phyloP scores from a whole-genome alignment of 108 stramenopile species.

The Nitzschia putrida region DNA sequence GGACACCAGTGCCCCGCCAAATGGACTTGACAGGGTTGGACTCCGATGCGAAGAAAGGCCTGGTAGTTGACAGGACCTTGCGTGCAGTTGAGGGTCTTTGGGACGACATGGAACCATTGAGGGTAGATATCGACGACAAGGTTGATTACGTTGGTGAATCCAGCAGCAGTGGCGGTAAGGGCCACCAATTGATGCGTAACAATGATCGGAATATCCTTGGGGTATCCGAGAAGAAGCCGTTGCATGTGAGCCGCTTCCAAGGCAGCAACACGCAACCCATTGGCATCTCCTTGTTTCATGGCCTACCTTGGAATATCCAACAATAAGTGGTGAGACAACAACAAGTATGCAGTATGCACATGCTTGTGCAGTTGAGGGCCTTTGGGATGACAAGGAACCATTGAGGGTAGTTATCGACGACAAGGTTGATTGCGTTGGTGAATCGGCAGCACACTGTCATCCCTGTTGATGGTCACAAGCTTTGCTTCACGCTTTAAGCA shows the following conservation, averaged over 20 bases:
- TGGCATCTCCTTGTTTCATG: conserved; percentile 82
- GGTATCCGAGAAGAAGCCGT: conserved; percentile 72
- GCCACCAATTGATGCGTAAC: conserved; percentile 87
- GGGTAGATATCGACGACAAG: conserved; percentile 92
- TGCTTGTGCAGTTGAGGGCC: conserved; percentile 62
- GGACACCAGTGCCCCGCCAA: conserved; percentile 89
- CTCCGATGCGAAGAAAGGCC: conserved; percentile 79
- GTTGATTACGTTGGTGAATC: conserved; percentile 89
- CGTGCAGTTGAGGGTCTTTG: conserved; percentile 80
- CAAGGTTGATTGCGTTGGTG: conserved; percentile 87
- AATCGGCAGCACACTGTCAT: too few species aligned
- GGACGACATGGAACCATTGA: conserved; percentile 86
- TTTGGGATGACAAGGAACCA: conserved; percentile 84
- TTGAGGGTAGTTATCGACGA: conserved; percentile 91
- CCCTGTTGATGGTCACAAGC: too few species aligned
- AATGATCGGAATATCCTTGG: conserved; percentile 84
- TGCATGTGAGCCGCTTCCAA: conserved; percentile 79
- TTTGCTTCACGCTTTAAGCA: too few species aligned
- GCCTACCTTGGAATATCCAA: conserved; percentile 2
- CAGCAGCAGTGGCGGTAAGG: conserved; percentile 79
- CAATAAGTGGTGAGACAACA: neutral
- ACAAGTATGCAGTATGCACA: neutral
- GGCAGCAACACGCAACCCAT: conserved; percentile 80
- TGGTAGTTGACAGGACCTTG: conserved; percentile 92
- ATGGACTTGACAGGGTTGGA: conserved; percentile 49